Percentiles rank a stretch among this genome's conserved stretches.
These are phyloP conservation scores for Heteromeles arbutifolia DNA, from an alignment of 306 rosid genomes.

Conservation along the genomic window DNA sequence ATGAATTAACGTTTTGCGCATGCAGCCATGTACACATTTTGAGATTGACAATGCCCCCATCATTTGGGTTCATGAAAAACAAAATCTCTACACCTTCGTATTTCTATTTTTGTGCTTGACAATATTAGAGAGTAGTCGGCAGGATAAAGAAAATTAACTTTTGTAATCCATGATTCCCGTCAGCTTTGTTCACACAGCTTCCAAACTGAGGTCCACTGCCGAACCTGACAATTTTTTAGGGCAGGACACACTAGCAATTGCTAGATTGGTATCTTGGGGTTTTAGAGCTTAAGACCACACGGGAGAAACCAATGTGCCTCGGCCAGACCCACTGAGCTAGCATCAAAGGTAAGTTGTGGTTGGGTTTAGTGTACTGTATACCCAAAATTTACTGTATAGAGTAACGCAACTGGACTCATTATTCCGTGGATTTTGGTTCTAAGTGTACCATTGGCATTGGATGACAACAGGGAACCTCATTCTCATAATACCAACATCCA, in stretches of 20 bases:
- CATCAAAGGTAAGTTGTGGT: neutral
- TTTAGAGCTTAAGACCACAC: too few species aligned
- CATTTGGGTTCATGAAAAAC: neutral
- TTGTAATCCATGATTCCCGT: too few species aligned
- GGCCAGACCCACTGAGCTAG: too few species aligned
- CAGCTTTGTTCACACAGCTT: too few species aligned
- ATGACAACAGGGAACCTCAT: conserved; percentile 6
- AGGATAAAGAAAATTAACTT: too few species aligned
- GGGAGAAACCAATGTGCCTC: too few species aligned
- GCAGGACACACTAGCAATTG: too few species aligned
- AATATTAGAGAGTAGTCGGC: too few species aligned
- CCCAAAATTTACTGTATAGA: neutral
- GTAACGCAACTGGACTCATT: conserved; percentile 1
- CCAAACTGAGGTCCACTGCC: too few species aligned
- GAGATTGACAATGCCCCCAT: neutral
- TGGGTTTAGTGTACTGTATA: neutral
- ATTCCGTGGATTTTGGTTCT: neutral
- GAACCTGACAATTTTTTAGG: too few species aligned
- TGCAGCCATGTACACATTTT: neutral
- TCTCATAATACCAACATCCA: neutral
- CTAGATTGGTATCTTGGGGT: too few species aligned
- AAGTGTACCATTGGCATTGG: neutral
- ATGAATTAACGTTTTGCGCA: neutral
- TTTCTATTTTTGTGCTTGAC: too few species aligned
- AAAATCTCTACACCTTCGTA: neutral